phyloP scores from a whole-genome alignment of 768 basidiomycete species.

The Serendipita vermifera region DNA sequence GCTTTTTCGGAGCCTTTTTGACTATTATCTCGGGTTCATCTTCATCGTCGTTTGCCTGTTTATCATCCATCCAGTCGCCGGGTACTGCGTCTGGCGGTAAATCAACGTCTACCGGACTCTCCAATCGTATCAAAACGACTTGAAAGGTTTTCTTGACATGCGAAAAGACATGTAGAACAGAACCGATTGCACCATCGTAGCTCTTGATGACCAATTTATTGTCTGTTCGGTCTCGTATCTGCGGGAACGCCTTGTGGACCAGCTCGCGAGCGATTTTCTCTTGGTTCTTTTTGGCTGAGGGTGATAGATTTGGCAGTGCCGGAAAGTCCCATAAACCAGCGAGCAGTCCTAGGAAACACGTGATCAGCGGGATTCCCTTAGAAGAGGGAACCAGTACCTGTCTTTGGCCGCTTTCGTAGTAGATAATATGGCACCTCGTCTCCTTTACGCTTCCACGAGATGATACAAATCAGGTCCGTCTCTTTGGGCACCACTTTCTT shows the following conservation, averaged over 20 bases:
- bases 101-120: neutral
- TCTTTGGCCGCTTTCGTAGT: conserved; percentile 68
- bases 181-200: conserved; percentile 31
- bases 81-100: neutral
- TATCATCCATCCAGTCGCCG: conserved; percentile 2
- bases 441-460: conserved; percentile 50
- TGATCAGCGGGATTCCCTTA: conserved; percentile 4
- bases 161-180: conserved; percentile 74
- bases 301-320: conserved; percentile 41
- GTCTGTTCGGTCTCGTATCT: conserved; percentile 8
- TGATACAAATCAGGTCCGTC: conserved; percentile 68
- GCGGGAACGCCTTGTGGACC: conserved; percentile 18
- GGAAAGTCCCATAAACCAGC: conserved; percentile 88
- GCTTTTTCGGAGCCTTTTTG: neutral
- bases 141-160: conserved; percentile 75
- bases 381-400: conserved; percentile 35
- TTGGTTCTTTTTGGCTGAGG: conserved; percentile 17
- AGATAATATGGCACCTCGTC: conserved; percentile 47
- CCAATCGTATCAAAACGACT: conserved; percentile 16
- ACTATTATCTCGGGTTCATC: conserved; percentile 3
- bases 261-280: neutral
- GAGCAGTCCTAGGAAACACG: conserved; percentile 53
- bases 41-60: conserved; percentile 1
- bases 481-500: conserved; percentile 79
- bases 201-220: conserved; percentile 3